Base-by-base conservation (phyloP, 2,329 filamentous ascomycete genomes). In the Colletotrichum orchidophilum region DNA sequence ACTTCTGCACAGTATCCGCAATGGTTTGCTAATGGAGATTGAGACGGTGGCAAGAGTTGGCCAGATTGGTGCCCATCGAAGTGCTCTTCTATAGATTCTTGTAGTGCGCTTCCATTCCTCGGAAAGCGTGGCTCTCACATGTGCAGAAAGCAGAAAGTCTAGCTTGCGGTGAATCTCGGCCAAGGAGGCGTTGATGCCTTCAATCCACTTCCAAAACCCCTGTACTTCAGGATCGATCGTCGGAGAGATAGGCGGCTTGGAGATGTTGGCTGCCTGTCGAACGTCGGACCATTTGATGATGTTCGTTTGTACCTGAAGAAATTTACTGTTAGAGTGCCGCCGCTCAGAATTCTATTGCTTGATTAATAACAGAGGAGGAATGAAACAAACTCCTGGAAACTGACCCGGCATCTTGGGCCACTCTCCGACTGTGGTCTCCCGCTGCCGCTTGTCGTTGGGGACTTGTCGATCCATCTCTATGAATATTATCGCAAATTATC, bases 81-180 rank as follows among this genome's bases (percentile, higher is more conserved):
- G 68, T 71, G 33, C 26, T 52, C 42, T 68, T 29, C 13, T 24
- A 50, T 3, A 61, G 59, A 27, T 21, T 24, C 59, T 33, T 52
- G 13, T 61, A 50, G 27, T 61, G 59, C n/a, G 27, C 42, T 42
- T 68, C 68, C 52, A 71, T 54, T 2, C 35, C 52, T 5, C 68
- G 64, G 29, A 39, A 71, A n/a, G 52, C 61, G 9, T 26, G 46
- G 18, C 57, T 71, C 15, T 71, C 68, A n/a, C n/a, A n/a, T n/a
- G n/a, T n/a, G n/a, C n/a, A 4, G 18, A 9, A 12, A 71, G 42
- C 6, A 71, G 58, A 13, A 59, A 12, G 5, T 59, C 58, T 7
- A 71, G 58, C 52, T 68, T 71, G 21, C 15, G 35, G 21, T 54
- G 53, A 31, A 71, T 63, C 18, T 63, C 68, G 1, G 9, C 5